phyloP scores from a whole-genome alignment of 1,139 yeast species.

The Scheffersomyces parashehatae region DNA sequence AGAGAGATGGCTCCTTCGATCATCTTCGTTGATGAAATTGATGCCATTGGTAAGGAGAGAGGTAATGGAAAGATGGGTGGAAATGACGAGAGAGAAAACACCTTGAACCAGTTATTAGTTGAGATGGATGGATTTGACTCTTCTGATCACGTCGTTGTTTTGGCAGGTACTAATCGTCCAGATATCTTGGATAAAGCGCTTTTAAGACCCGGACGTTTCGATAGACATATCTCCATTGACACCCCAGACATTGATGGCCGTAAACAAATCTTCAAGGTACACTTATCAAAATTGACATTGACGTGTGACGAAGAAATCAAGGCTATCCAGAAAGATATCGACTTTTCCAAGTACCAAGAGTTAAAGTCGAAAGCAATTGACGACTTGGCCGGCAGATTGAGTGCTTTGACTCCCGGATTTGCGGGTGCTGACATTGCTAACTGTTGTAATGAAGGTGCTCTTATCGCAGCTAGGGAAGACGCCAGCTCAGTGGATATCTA shows the following conservation, averaged over 20 bases:
- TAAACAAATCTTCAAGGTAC: constrained; percentile 72
- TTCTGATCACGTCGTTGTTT: constrained; percentile 74
- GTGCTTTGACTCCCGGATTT: constrained; percentile 81
- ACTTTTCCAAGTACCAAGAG: constrained; percentile 51
- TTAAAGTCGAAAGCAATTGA: constrained; percentile 51
- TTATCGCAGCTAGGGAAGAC: constrained; percentile 74
- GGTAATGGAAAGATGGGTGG: constrained; percentile 60
- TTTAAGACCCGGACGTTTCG: constrained; percentile 83
- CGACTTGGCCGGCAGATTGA: constrained; percentile 66
- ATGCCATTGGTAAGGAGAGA: constrained; percentile 82
- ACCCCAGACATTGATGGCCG: constrained; percentile 79
- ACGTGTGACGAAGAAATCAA: constrained; percentile 43
- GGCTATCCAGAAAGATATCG: constrained; percentile 39
- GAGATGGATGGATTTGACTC: constrained; percentile 85
- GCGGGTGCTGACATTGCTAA: constrained; percentile 88
- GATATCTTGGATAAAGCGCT: constrained; percentile 77
- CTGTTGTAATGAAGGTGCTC: constrained; percentile 80
- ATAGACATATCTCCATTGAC: constrained; percentile 72
- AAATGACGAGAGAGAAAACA: constrained; percentile 80
- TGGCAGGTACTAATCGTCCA: constrained; percentile 83
- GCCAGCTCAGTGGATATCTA: constrained; percentile 53
- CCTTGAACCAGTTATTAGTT: constrained; percentile 74
- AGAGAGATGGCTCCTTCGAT: constrained; percentile 81
- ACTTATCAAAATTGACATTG: constrained; percentile 55
- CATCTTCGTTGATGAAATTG: constrained; percentile 80